Evolutionary conservation across 2,329 filamentous ascomycete species (phyloP).

Genomic region (Elsinoe australis): DNA sequence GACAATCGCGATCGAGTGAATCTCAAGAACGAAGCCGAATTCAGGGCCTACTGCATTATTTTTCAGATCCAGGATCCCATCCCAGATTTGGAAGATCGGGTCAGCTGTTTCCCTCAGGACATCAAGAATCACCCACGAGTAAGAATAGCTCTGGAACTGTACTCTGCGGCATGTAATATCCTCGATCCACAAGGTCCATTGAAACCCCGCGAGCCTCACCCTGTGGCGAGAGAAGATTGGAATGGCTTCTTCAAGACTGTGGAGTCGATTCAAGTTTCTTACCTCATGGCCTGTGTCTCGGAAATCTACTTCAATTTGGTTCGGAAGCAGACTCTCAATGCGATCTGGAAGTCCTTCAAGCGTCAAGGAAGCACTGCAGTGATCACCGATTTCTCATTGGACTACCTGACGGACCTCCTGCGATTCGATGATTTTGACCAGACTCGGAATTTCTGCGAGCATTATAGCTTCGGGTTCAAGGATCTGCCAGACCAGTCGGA

Average conservation of each 20-base stretch:
- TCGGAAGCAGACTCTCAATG: constrained; percentile 48
- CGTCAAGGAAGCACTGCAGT: constrained; percentile 40
- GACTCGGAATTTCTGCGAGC: constrained; percentile 46
- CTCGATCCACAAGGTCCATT: constrained; percentile 46
- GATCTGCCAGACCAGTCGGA: constrained; percentile 39
- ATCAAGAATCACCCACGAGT: constrained; percentile 47
- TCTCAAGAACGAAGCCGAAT: constrained; percentile 55
- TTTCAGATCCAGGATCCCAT: constrained; percentile 45
- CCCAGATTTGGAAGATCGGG: constrained; percentile 50
- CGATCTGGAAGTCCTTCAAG: constrained; percentile 46
- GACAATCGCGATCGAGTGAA: constrained; percentile 43
- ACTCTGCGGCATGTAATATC: constrained; percentile 48
- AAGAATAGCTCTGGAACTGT: constrained; percentile 50
- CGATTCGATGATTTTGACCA: constrained; percentile 51
- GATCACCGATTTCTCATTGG: constrained; percentile 50
- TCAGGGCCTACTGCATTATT: constrained; percentile 54
- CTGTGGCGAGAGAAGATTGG: constrained; percentile 52
- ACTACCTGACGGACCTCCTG: constrained; percentile 45
- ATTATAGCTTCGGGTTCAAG: constrained; percentile 46
- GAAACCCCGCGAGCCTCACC: constrained; percentile 41
- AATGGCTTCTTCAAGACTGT: constrained; percentile 51
- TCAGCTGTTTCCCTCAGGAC: constrained; percentile 48
- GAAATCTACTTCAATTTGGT: constrained; percentile 56
- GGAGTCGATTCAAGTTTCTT: constrained; percentile 49
- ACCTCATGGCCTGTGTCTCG: constrained; percentile 56